Percentiles rank a stretch among this genome's conserved stretches.
These are phyloP conservation scores for Rubroboletus pulcherrimus DNA, from an alignment of 768 basidiomycete genomes.

Conservation along the genomic window DNA sequence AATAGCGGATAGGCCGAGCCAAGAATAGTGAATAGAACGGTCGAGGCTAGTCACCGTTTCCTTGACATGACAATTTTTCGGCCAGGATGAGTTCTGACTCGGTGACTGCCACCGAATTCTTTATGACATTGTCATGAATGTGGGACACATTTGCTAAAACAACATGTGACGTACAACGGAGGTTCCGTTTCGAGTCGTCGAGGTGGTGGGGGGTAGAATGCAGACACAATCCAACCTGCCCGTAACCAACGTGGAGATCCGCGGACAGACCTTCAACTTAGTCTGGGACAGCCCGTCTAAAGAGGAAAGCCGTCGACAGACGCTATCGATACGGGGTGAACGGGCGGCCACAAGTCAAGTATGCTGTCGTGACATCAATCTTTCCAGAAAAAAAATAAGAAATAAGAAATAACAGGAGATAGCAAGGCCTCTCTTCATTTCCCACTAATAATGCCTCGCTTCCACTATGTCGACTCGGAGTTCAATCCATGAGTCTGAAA, in stretches of 20 bases:
- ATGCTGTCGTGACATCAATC: not conserved
- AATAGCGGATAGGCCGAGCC: not conserved
- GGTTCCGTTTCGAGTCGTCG: conserved; percentile 5
- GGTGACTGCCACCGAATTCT: not conserved
- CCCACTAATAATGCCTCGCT: not conserved
- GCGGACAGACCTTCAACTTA: not conserved
- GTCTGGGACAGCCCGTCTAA: too few species aligned
- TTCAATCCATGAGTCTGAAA: conserved; percentile 2
- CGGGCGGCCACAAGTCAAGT: not conserved
- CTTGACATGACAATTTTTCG: not conserved
- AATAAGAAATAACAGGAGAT: not conserved
- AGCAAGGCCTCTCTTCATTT: not conserved
- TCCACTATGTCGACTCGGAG: not conserved
- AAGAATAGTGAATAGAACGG: not conserved
- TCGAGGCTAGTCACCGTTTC: not conserved
- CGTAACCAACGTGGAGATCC: not conserved
- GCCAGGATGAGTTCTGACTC: not conserved
- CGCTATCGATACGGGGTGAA: too few species aligned
- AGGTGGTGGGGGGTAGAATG: not conserved
- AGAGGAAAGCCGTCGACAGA: too few species aligned
- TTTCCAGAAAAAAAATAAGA: not conserved
- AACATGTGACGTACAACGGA: conserved; percentile 10
- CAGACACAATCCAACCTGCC: not conserved
- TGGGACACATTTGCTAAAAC: conserved; percentile 1
- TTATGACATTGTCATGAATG: not conserved